A percentile compares a stretch with the other conserved stretches of the same genome.
Conservation (phyloP, 2,329 filamentous ascomycete genomes). For the Intubia oerlemansii region DNA sequence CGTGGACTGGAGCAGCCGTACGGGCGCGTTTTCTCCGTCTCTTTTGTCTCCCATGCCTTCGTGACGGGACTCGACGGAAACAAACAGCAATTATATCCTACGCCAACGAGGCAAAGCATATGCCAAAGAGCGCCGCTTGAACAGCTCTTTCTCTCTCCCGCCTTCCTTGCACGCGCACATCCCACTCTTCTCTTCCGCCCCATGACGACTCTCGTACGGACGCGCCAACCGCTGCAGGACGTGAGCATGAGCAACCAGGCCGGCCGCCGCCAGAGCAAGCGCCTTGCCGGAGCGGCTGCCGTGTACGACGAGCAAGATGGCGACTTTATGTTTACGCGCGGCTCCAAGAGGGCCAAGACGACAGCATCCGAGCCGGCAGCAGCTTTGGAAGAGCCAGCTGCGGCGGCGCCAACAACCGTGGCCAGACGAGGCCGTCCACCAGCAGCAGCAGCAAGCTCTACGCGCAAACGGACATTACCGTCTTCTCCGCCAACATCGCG, state of each 20-base stretch:
- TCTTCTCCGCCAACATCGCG: conserved; percentile 1
- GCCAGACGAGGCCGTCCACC: no score
- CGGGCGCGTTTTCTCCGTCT: no score
- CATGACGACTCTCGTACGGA: conserved; percentile 50
- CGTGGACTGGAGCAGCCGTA: no score
- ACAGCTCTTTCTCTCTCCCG: no score
- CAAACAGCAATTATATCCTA: not conserved
- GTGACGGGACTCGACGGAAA: no score
- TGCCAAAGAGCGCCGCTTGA: not conserved
- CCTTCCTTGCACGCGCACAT: no score
- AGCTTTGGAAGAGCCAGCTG: no score
- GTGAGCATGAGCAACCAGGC: conserved; percentile 47
- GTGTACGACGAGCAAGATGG: conserved; percentile 55
- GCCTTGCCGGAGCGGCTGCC: conserved; percentile 36
- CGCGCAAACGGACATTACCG: conserved; percentile 12
- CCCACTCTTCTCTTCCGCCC: no score
- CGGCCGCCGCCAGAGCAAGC: conserved; percentile 40
- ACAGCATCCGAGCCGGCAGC: conserved; percentile 16
- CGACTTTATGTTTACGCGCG: conserved; percentile 55
- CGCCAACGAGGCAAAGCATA: not conserved
- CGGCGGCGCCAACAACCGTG: not conserved
- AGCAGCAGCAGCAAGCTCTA: conserved; percentile 13
- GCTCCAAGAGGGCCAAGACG: conserved; percentile 41
- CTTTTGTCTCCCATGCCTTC: no score
- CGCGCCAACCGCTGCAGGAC: conserved; percentile 41